Conservation (phyloP, 192 early-diverging fungal species). For the Podochytrium sp. region DNA sequence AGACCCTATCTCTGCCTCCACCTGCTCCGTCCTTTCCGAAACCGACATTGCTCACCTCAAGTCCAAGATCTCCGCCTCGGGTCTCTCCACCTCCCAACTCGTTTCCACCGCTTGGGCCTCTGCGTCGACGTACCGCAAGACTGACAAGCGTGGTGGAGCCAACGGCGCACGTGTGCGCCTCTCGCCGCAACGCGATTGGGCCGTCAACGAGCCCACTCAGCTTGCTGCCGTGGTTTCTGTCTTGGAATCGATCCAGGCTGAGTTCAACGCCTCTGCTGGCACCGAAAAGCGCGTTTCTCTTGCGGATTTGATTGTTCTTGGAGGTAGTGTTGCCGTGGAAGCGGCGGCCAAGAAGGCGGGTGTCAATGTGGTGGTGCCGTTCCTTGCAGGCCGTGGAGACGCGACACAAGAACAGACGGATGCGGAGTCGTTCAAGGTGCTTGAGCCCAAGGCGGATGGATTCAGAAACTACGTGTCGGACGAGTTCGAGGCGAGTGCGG, state of each 20-base stretch:
- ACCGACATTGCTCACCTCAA: constrained; percentile 20
- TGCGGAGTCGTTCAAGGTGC: constrained; percentile 15
- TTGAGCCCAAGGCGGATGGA: constrained; percentile 16
- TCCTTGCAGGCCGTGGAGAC: constrained; percentile 20
- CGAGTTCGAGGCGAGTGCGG: not conserved
- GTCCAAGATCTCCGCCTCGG: constrained; percentile 6
- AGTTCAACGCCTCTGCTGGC: constrained; percentile 35
- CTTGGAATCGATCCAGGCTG: constrained; percentile 60
- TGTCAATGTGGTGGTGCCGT: not conserved
- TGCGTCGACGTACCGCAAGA: constrained; percentile 38
- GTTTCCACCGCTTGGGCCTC: constrained; percentile 38
- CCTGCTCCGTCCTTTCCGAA: not conserved
- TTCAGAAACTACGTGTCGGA: constrained; percentile 21
- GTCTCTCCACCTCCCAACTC: constrained; percentile 5
- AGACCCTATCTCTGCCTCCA: constrained; percentile 33
- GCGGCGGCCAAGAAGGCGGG: constrained; percentile 21
- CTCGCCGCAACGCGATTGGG: constrained; percentile 50
- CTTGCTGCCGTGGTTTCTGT: constrained; percentile 71
- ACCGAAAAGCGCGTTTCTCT: constrained; percentile 74
- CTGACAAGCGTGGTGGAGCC: constrained; percentile 39
- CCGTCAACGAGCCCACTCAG: constrained; percentile 67
- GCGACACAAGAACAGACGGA: constrained; percentile 15
- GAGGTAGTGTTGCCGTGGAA: constrained; percentile 35
- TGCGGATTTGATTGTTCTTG: constrained; percentile 55
- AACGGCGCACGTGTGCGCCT: constrained; percentile 46